Evolutionary conservation across 1,284 basidiomycete species (phyloP).

Genomic region (Nidula niveotomentosa): DNA sequence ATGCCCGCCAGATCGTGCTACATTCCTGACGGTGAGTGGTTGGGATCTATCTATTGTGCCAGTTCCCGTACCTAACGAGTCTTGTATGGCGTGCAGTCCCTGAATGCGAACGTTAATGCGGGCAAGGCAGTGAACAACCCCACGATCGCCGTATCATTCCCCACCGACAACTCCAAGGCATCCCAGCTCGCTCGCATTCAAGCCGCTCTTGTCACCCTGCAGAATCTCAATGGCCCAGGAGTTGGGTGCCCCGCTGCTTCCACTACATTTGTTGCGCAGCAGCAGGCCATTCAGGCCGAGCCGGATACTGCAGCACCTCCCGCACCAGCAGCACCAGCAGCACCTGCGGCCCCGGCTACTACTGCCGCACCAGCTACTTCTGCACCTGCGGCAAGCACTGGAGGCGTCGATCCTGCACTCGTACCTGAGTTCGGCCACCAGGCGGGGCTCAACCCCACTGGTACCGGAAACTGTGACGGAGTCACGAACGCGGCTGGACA

Average conservation of each 20-base stretch:
- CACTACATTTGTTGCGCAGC: conserved; percentile 49
- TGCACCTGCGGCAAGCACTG: conserved; percentile 13
- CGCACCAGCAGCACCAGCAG: conserved; percentile 12
- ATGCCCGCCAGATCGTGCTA: conserved; percentile 55
- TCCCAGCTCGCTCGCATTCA: conserved; percentile 54
- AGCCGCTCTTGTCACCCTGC: conserved; percentile 46
- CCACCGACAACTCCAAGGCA: conserved; percentile 50
- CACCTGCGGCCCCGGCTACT: neutral
- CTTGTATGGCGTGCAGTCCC: conserved; percentile 26
- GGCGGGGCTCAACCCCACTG: conserved; percentile 52
- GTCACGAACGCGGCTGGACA: conserved; percentile 46
- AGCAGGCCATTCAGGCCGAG: conserved; percentile 39
- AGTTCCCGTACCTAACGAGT: neutral
- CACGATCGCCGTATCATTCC: conserved; percentile 52
- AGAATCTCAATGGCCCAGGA: conserved; percentile 53
- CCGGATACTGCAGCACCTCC: conserved; percentile 16
- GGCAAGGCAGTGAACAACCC: conserved; percentile 64
- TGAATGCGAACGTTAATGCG: conserved; percentile 59
- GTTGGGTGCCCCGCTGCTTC: conserved; percentile 51
- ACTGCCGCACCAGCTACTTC: neutral
- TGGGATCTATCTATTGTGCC: neutral
- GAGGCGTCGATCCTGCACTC: conserved; percentile 41
- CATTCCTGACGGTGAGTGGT: conserved; percentile 44
- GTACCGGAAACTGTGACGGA: conserved; percentile 56
- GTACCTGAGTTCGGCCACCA: conserved; percentile 52